These are phyloP conservation scores for Tolypocladium cylindrosporum DNA, from an alignment of 2,329 filamentous ascomycete species.

Conservation along the genomic window DNA sequence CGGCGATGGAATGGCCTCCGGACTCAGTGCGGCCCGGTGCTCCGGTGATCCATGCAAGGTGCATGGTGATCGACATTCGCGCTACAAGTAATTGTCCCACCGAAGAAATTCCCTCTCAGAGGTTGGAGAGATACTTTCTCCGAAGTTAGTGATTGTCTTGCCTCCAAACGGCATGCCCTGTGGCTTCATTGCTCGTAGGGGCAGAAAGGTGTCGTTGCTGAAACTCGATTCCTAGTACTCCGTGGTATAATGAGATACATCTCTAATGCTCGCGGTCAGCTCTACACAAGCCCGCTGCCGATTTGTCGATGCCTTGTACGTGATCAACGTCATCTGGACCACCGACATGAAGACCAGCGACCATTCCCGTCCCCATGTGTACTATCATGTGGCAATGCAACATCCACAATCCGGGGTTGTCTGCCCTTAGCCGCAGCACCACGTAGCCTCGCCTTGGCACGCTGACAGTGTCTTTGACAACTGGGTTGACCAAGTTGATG, in stretches of 20 bases:
- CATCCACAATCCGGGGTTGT: conserved; percentile 17
- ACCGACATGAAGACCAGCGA: conserved; percentile 14
- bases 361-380: conserved; percentile 15
- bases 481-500: conserved; percentile 9
- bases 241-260: no score
- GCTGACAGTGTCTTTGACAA: conserved; percentile 27
- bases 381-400: conserved; percentile 19
- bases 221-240: not conserved
- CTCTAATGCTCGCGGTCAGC: not conserved
- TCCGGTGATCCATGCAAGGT: not conserved
- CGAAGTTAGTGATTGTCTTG: not conserved
- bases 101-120: not conserved
- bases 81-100: not conserved
- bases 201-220: not conserved
- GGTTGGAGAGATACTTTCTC: not conserved
- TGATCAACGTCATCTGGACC: conserved; percentile 8
- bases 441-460: conserved; percentile 21
- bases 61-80: not conserved
- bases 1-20: not conserved
- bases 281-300: conserved; percentile 7
- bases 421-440: conserved; percentile 11
- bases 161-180: not conserved
- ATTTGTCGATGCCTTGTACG: conserved; percentile 5
- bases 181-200: not conserved
- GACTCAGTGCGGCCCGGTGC: not conserved